Percentiles rank a stretch among this genome's conserved stretches.
These are phyloP conservation scores for Pyracantha coccinea DNA, from an alignment of 331 rosid species.

Conservation along the genomic window DNA sequence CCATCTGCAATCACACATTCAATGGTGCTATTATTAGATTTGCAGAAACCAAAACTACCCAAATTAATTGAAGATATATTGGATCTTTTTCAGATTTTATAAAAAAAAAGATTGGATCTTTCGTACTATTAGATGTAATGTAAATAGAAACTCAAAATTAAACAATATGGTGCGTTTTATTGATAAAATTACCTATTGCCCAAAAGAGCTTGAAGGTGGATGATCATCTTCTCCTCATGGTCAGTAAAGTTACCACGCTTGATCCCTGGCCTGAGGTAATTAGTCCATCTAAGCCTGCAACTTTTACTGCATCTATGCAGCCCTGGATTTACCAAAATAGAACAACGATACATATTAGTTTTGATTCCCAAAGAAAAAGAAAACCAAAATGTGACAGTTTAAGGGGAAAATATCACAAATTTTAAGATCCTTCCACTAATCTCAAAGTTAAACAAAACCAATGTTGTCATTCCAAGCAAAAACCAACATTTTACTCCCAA, in stretches of 20 bases:
- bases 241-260: constrained; percentile 85
- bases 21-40: constrained; percentile 12
- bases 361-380: too few species aligned
- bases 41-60: constrained; percentile 6
- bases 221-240: constrained; percentile 89
- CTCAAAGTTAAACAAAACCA: background rate
- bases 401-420: too few species aligned
- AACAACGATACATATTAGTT: background rate
- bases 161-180: too few species aligned
- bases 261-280: constrained; percentile 91
- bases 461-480: background rate
- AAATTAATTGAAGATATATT: background rate
- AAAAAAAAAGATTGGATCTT: background rate
- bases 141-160: too few species aligned
- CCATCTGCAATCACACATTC: constrained; percentile 53
- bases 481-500: background rate
- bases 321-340: constrained; percentile 34
- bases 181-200: constrained; percentile 62
- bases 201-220: constrained; percentile 94
- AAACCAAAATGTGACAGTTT: background rate
- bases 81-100: background rate
- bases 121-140: background rate
- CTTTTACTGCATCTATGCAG: constrained; percentile 87
- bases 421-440: background rate
- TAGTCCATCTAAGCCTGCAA: constrained; percentile 93